Evolutionary conservation across 192 early-diverging fungal genomes (phyloP).

Genomic region (Gamsiella multidivaricata): DNA sequence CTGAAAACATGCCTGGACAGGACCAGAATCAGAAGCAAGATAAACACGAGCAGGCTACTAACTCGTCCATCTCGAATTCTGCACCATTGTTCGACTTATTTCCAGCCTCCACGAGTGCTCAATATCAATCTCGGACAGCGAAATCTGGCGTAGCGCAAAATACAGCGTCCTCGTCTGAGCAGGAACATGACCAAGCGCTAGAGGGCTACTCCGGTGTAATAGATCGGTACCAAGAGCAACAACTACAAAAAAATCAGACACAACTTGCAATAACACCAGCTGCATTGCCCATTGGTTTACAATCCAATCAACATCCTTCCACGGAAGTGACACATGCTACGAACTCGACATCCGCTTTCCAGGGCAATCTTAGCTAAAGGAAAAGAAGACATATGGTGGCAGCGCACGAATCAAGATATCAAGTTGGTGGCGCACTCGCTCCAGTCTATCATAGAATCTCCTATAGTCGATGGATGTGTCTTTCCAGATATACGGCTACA

Average conservation of each 20-base stretch:
- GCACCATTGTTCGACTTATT: not conserved
- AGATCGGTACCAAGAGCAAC: slow-evolving; percentile 16
- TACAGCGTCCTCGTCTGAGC: not conserved
- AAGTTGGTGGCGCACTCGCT: no score
- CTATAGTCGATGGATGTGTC: no score
- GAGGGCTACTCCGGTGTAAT: slow-evolving; percentile 5
- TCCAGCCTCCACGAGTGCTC: not conserved
- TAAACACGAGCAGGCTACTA: no score
- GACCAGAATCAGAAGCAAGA: no score
- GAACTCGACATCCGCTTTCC: slow-evolving; percentile 12
- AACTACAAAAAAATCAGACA: slow-evolving; percentile 9
- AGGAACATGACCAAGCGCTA: not conserved
- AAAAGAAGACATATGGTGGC: no score
- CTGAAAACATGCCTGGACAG: no score
- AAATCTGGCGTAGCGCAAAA: not conserved
- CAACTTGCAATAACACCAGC: not conserved
- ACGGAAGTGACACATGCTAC: slow-evolving; percentile 24
- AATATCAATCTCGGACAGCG: not conserved
- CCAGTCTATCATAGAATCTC: no score
- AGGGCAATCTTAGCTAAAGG: not conserved
- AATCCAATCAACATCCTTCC: slow-evolving; percentile 21
- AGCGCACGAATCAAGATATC: no score
- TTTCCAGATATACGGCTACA: no score
- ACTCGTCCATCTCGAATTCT: no score
- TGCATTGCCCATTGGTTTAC: slow-evolving; percentile 21